These are phyloP conservation scores for Aureobasidium sp. DNA, from an alignment of 2,329 filamentous ascomycete species.

Conservation along the genomic window DNA sequence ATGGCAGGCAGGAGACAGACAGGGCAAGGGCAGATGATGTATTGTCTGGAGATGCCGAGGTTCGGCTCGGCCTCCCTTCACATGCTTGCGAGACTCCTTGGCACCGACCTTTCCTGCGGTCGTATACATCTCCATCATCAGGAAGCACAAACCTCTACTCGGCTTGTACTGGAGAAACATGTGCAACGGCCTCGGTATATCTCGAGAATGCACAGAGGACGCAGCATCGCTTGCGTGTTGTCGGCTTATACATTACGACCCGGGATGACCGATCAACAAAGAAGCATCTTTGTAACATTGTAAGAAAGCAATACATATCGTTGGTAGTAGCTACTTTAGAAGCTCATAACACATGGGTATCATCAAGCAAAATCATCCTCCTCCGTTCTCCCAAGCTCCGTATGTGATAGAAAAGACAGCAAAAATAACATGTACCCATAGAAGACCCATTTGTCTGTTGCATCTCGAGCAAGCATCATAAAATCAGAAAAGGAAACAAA, in stretches of 20 bases:
- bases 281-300: not conserved
- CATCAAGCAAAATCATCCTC: not conserved
- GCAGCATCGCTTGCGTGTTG: not conserved
- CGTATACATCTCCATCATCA: not conserved
- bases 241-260: no score
- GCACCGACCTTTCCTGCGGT: not conserved
- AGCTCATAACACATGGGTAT: conserved; percentile 1
- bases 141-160: not conserved
- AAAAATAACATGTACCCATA: not conserved
- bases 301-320: conserved; percentile 1
- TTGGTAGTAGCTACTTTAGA: not conserved
- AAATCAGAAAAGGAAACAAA: not conserved
- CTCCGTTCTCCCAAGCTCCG: not conserved
- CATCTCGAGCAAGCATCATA: not conserved
- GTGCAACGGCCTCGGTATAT: not conserved
- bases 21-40: conserved; percentile 7
- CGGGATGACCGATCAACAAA: not conserved
- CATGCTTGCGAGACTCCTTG: not conserved
- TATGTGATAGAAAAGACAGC: not conserved
- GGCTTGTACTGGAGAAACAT: not conserved
- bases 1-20: not conserved
- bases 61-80: conserved; percentile 9
- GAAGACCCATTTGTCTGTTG: not conserved
- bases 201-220: not conserved
- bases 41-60: conserved; percentile 9